phyloP scores from a whole-genome alignment of 352 stramenopile genomes.

The Pythium brachiatum region DNA sequence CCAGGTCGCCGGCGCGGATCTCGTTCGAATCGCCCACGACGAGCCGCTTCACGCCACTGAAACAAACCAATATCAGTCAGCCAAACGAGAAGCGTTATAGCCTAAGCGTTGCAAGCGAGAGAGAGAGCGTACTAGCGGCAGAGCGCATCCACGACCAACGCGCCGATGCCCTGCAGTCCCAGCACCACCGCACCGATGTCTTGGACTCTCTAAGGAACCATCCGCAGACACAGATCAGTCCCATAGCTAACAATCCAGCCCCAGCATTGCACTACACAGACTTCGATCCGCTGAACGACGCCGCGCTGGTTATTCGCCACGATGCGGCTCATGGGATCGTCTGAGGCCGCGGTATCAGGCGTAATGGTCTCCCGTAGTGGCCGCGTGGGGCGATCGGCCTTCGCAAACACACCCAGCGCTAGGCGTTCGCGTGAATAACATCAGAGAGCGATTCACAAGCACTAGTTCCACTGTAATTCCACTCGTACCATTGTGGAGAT shows the following conservation, averaged over 20 bases:
- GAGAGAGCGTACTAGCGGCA: slow-evolving; percentile 34
- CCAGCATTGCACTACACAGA: background rate
- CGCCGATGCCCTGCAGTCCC: slow-evolving; percentile 42
- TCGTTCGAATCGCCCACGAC: slow-evolving; percentile 31
- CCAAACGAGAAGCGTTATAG: background rate
- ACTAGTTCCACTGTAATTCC: background rate
- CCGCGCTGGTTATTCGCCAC: slow-evolving; percentile 49
- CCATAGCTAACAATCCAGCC: too few species aligned
- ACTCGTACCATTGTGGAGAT: slow-evolving; percentile 34
- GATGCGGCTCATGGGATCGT: slow-evolving; percentile 39
- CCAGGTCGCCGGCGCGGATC: slow-evolving; percentile 32
- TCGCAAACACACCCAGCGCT: slow-evolving; percentile 28
- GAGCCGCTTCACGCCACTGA: slow-evolving; percentile 41
- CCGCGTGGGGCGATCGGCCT: slow-evolving; percentile 15
- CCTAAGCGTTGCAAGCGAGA: too few species aligned
- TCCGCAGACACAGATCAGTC: background rate
- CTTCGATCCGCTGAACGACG: slow-evolving; percentile 36
- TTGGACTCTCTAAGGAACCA: slow-evolving; percentile 28
- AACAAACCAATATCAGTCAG: background rate
- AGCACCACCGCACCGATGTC: slow-evolving; percentile 36
- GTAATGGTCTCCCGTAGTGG: slow-evolving; percentile 11
- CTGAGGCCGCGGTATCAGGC: slow-evolving; percentile 9
- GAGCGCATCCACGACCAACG: slow-evolving; percentile 39
- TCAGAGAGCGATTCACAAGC: background rate
- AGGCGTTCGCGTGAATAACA: background rate